Base-by-base conservation (phyloP, 2,329 filamentous ascomycete genomes). In the Colletotrichum lindemuthianum region DNA sequence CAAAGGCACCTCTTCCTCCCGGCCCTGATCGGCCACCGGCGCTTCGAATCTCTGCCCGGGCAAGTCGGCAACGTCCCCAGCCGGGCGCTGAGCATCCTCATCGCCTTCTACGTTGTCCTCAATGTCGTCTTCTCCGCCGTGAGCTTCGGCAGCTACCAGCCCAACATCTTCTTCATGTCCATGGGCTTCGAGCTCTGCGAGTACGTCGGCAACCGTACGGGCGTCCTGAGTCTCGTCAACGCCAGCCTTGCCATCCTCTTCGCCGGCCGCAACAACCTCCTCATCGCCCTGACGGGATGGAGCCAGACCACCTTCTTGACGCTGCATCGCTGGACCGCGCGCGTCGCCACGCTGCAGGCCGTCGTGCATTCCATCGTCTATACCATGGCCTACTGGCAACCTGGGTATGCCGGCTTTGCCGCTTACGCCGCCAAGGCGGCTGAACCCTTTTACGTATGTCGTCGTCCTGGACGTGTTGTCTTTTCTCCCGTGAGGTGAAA, bases 81-180 rank as follows among this genome's bases (percentile, higher is more conserved):
- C 1, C 59, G 75, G 2, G 81, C 81, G 1, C 81, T 84, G 47
- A 70, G 72, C 12, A 56, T 84, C 10, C 84, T 80, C 69, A 79
- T 85, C 43, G 49, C 73, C 45, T 48, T 74, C 13, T 71, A 78
- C 48, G 71, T 82, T 15, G 64, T 78, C n/a, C 65, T 71, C 10
- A 69, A 81, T 24, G 82, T 82, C 59, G 55, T 77, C 13, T 56
- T 78, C 11, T 70, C 79, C 2, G 69, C 67, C 7, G 69, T 72
- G 10, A 69, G 73, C 8, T 74, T 72, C 65, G 36, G 48, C 59
- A 70, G 0, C 61, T 64, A 63, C 8, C 65, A 67, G 7, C 76
- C 75, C 0, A 74, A 78, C 53, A 37, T 47, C 51, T 48, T 40
- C 40, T 63, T 59, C 16, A 15, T 52, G 6, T 59, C 54, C n/a